phyloP scores from a whole-genome alignment of 352 stramenopile genomes.

The Globisporangium nodosum region DNA sequence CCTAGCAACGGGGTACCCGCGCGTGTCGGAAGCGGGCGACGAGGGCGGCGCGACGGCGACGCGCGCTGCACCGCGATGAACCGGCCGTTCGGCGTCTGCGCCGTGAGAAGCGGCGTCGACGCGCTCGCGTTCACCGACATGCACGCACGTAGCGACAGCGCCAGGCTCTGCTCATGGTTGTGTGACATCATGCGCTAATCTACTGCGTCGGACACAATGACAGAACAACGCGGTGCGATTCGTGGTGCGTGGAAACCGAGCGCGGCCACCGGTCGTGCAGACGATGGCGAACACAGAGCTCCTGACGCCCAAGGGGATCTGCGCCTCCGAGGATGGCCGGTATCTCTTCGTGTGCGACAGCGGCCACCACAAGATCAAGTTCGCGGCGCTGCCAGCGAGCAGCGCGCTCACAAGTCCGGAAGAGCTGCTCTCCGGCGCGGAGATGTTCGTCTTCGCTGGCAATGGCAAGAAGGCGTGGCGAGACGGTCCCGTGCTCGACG shows the following conservation, averaged over 20 bases:
- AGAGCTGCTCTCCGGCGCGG: constrained; percentile 14
- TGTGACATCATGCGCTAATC: no score
- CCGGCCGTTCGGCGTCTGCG: constrained; percentile 30
- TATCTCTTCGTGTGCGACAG: constrained; percentile 54
- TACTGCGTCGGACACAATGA: background rate
- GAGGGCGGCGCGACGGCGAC: constrained; percentile 28
- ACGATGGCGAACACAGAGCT: constrained; percentile 26
- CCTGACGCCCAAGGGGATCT: constrained; percentile 41
- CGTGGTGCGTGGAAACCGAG: constrained; percentile 6
- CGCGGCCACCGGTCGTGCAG: constrained; percentile 12
- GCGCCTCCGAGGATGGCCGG: constrained; percentile 26
- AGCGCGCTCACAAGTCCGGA: constrained; percentile 16
- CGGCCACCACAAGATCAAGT: constrained; percentile 47
- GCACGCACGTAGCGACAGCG: constrained; percentile 14
- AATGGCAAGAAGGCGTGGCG: constrained; percentile 34
- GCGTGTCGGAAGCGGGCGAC: constrained; percentile 8
- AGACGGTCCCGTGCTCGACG: constrained; percentile 32
- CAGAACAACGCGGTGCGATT: constrained; percentile 42
- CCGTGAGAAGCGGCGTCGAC: constrained; percentile 14
- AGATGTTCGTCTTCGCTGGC: constrained; percentile 41
- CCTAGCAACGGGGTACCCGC: background rate
- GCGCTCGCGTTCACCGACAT: constrained; percentile 30
- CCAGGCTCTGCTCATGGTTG: background rate
- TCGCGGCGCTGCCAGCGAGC: constrained; percentile 26
- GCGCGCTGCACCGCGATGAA: constrained; percentile 22